Conservation (phyloP, 352 stramenopile genomes). For the Globisporangium parvum region DNA sequence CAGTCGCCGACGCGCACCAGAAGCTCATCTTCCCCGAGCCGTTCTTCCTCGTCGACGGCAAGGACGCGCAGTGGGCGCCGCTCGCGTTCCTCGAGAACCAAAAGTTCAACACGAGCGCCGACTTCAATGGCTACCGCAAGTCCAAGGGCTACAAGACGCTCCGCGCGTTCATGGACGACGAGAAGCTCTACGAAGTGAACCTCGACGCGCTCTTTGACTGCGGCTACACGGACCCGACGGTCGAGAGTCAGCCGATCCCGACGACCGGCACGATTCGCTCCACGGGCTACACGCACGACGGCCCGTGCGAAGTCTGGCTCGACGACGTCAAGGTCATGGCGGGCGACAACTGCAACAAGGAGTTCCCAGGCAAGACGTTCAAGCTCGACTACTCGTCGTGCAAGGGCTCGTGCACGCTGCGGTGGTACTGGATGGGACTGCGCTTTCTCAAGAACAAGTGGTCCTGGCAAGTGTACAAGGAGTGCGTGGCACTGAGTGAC, state of each 20-base stretch:
- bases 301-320: conserved; percentile 39
- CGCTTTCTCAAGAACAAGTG: conserved; percentile 39
- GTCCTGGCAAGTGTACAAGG: conserved; percentile 60
- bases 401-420: conserved; percentile 26
- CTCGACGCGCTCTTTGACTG: conserved; percentile 47
- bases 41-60: conserved; percentile 50
- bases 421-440: conserved; percentile 37
- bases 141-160: conserved; percentile 34
- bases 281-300: conserved; percentile 46
- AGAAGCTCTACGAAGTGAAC: conserved; percentile 42
- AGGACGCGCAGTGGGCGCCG: conserved; percentile 15
- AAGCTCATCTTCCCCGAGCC: conserved; percentile 34
- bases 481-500: conserved; percentile 20
- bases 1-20: conserved; percentile 25
- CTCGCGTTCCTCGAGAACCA: conserved; percentile 51
- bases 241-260: conserved; percentile 38
- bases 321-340: conserved; percentile 24
- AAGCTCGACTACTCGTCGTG: conserved; percentile 33
- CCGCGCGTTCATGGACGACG: conserved; percentile 49
- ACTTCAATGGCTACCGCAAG: conserved; percentile 32
- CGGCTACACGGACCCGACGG: conserved; percentile 38
- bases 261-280: conserved; percentile 24
- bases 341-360: conserved; percentile 29
- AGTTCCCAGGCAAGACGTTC: conserved; percentile 28
- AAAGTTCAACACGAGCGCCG: conserved; percentile 37